These are phyloP conservation scores for Cytospora schulzeri DNA, from an alignment of 2,329 filamentous ascomycete genomes.

Conservation along the genomic window DNA sequence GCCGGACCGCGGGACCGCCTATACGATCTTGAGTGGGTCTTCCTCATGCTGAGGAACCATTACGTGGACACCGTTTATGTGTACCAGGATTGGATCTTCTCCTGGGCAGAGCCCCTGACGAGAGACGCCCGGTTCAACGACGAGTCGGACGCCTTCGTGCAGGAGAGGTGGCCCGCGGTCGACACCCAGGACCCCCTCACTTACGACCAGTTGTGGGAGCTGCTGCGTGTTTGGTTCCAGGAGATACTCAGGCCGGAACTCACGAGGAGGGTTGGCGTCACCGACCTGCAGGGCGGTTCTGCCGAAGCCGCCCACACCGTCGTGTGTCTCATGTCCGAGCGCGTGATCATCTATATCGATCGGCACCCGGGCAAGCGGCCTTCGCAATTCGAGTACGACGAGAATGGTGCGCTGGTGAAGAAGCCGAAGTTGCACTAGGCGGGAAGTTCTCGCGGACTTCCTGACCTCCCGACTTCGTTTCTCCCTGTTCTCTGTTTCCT, in stretches of 20 bases:
- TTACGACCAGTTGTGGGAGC: neutral
- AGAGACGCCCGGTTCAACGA: neutral
- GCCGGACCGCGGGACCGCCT: neutral
- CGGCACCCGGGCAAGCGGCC: neutral
- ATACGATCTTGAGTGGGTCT: neutral
- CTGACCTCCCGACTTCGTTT: neutral
- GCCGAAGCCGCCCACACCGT: neutral
- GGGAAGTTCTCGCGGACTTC: neutral
- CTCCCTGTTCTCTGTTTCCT: neutral
- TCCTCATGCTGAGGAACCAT: neutral
- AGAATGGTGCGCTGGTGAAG: neutral
- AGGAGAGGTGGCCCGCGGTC: neutral
- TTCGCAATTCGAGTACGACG: neutral
- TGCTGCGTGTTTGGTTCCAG: neutral
- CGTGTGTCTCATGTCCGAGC: neutral
- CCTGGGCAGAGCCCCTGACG: neutral
- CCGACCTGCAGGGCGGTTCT: neutral
- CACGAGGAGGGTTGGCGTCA: neutral
- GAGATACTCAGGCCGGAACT: neutral
- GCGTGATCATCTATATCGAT: neutral
- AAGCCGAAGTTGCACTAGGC: neutral
- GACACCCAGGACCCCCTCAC: neutral
- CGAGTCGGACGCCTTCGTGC: neutral
- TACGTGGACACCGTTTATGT: neutral
- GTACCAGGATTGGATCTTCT: neutral